Evolutionary conservation across 2,329 filamentous ascomycete species (phyloP), one percentile per base, ranked within the genome.

Genomic region (Exophiala oligosperma): DNA sequence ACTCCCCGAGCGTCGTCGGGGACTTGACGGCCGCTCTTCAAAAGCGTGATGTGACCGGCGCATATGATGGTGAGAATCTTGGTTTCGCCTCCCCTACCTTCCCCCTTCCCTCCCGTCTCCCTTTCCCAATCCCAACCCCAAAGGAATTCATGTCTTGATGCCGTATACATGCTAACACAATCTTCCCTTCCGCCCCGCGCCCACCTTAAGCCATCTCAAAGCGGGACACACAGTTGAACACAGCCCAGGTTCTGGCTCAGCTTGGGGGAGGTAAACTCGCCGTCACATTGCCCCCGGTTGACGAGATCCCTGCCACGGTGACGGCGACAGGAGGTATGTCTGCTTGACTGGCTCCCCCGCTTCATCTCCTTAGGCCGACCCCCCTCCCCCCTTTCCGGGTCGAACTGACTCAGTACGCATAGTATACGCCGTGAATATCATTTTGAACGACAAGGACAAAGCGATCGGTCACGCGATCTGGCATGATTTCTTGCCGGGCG

Each of bases 381-480:
- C 21, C n/a, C 21, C 14, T 12, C n/a, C 28, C 6, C 40, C n/a
- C 32, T 28, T 54, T 17, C 17, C 17, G 5, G 46, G 23, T 51
- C 44, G 17, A n/a, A 48, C 49, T 53, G 24, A 57, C 43, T 8
- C 49, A 26, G 28, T 23, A 49, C 11, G 26, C 21, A 7, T 26
- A 60, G 62, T 66, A 2, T 62, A 55, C 46, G 64, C 62, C 11
- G 28, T 52, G 3, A 51, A 40, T 5, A 59, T 64, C 35, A 44
- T 58, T 17, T 29, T 24, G 11, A 46, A 67, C 11, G 47, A 63
- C 4, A 46, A 67, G 14, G 47, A 64, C 4, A 60, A 63, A 29
- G 57, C 67, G 4, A 64, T 74, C 8, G 71, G 68, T 0, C 61
- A 70, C 29, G 69, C 67, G 3, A 59, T 74, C 4, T 74, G 67